A percentile compares a stretch with the other conserved stretches of the same genome.
Conservation (phyloP, 2,329 filamentous ascomycete genomes). For the Pezicula carpinea region DNA sequence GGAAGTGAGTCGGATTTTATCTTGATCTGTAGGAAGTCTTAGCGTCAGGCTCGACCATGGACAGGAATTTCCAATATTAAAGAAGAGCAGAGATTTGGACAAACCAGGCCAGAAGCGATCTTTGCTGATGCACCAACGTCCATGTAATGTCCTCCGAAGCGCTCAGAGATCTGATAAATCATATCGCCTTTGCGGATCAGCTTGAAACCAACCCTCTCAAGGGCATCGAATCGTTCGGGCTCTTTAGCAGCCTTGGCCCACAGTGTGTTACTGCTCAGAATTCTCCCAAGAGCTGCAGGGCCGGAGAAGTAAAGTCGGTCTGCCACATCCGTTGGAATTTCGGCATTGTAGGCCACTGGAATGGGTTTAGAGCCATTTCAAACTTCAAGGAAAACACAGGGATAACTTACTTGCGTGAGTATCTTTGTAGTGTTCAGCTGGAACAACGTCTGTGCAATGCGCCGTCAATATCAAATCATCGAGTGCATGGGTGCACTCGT, state of each 20-base stretch:
- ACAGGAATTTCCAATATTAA: not conserved
- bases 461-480: too few relatives aligned
- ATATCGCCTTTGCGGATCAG: slow-evolving; percentile 49
- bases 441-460: slow-evolving; percentile 51
- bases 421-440: slow-evolving; percentile 40
- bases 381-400: not conserved
- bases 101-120: slow-evolving; percentile 45
- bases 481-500: too few relatives aligned
- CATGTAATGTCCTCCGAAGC: slow-evolving; percentile 54
- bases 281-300: slow-evolving; percentile 3
- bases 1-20: slow-evolving; percentile 13
- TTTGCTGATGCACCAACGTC: slow-evolving; percentile 47
- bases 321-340: slow-evolving; percentile 6
- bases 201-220: slow-evolving; percentile 51
- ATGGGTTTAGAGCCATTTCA: too few relatives aligned
- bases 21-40: slow-evolving; percentile 10
- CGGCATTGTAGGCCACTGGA: slow-evolving; percentile 8
- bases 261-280: slow-evolving; percentile 1
- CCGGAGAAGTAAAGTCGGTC: slow-evolving; percentile 5
- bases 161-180: slow-evolving; percentile 51
- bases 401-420: slow-evolving; percentile 6
- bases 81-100: slow-evolving; percentile 20
- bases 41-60: too few relatives aligned
- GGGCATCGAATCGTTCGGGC: slow-evolving; percentile 36
- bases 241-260: slow-evolving; percentile 4